Evolutionary conservation across 208 protist species (phyloP).

Genomic region (Herpetomonas tarakana): DNA sequence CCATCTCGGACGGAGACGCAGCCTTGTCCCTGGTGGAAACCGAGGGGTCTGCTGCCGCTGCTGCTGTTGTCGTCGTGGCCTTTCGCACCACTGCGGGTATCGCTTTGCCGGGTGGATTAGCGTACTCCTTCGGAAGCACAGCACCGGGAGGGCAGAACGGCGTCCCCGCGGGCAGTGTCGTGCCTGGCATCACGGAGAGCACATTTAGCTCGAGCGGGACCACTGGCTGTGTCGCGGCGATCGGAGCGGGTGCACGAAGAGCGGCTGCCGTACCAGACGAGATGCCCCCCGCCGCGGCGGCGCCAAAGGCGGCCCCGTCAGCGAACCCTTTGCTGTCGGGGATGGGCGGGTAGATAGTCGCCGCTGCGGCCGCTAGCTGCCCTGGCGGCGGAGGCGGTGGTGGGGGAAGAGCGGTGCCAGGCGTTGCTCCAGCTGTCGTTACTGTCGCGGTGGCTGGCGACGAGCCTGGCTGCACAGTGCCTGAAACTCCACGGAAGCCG

Average conservation of each 20-base stretch:
- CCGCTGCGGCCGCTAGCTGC: no score
- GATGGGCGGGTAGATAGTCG: background rate
- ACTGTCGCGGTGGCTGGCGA: background rate
- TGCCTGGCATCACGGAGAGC: conserved; percentile 44
- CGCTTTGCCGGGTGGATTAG: background rate
- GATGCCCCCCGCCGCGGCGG: background rate
- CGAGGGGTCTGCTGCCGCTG: no score
- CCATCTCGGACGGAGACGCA: background rate
- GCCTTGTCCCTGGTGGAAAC: no score
- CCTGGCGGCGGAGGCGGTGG: no score
- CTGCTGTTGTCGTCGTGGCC: background rate
- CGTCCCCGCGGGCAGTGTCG: conserved; percentile 35
- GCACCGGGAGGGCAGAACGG: conserved; percentile 66
- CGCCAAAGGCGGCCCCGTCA: background rate
- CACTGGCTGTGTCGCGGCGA: conserved; percentile 4
- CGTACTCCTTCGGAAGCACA: conserved; percentile 36
- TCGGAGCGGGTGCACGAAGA: background rate
- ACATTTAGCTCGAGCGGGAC: conserved; percentile 29
- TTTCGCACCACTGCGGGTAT: background rate
- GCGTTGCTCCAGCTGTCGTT: background rate
- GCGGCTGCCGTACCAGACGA: background rate
- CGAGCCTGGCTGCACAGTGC: background rate
- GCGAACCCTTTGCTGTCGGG: background rate
- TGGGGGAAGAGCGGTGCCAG: background rate
- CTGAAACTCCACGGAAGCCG: background rate